phyloP scores from a whole-genome alignment of 164 flowering plant genomes.

The Euptelea pleiosperma region DNA sequence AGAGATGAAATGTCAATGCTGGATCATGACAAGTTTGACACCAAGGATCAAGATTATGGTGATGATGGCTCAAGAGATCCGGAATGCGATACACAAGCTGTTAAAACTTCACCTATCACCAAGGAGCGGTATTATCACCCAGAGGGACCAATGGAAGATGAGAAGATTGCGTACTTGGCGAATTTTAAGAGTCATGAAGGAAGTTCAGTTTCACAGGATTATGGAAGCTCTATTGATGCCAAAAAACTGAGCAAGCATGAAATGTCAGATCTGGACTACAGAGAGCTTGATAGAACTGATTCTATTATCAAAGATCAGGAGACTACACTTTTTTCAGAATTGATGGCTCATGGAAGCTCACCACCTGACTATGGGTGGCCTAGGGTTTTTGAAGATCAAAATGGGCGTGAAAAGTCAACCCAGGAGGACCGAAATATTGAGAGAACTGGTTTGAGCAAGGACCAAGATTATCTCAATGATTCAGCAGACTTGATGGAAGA shows the following conservation, averaged over 20 bases:
- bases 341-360: not conserved
- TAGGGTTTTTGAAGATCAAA: constrained; percentile 9
- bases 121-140: no score
- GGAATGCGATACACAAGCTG: no score
- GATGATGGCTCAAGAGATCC: not conserved
- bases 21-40: not conserved
- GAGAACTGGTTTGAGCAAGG: constrained; percentile 5
- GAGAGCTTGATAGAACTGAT: no score
- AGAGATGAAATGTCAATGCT: not conserved
- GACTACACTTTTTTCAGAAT: not conserved
- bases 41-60: not conserved
- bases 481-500: constrained; percentile 3
- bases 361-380: constrained; percentile 3
- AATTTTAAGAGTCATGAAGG: constrained; percentile 7
- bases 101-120: no score
- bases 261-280: no score
- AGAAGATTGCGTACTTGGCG: not conserved
- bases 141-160: not conserved
- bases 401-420: constrained; percentile 8
- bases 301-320: not conserved
- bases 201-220: not conserved
- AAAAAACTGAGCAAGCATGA: constrained; percentile 4
- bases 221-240: constrained; percentile 1
- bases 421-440: constrained; percentile 2
- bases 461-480: not conserved